Evolutionary conservation across 2,329 filamentous ascomycete species (phyloP).

Genomic region (Fusarium protoensiforme): DNA sequence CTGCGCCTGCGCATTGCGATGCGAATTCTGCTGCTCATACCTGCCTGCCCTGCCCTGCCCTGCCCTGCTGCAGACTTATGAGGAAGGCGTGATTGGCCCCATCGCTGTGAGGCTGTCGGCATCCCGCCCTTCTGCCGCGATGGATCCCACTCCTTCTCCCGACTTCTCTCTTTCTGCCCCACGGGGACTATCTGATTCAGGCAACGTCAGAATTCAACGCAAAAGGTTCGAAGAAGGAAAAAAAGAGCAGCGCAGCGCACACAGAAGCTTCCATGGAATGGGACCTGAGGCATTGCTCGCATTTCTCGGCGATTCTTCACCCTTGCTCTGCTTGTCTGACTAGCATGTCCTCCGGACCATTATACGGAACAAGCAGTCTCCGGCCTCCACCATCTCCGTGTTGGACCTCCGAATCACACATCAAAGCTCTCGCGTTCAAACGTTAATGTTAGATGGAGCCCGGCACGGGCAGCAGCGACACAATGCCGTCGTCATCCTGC

Average conservation of each 20-base stretch:
- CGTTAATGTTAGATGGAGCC: constrained; percentile 13
- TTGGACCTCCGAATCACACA: constrained; percentile 4
- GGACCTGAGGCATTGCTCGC: constrained; percentile 11
- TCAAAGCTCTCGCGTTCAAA: neutral
- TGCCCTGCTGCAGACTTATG: neutral
- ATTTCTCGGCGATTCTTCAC: constrained; percentile 21
- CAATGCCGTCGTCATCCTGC: constrained; percentile 8
- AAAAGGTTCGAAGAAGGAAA: neutral
- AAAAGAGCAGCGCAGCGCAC: neutral
- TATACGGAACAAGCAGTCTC: constrained; percentile 13
- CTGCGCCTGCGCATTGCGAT: neutral
- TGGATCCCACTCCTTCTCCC: neutral
- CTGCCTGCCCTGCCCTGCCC: neutral
- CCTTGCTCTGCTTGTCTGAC: constrained; percentile 25
- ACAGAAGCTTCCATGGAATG: constrained; percentile 14
- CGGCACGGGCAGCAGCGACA: constrained; percentile 7
- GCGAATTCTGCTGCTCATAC: neutral
- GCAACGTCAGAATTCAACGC: constrained; percentile 8
- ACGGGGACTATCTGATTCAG: constrained; percentile 21
- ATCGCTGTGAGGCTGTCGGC: neutral
- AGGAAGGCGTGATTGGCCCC: neutral
- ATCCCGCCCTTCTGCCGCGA: neutral
- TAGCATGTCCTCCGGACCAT: constrained; percentile 28
- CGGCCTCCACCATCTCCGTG: constrained; percentile 20
- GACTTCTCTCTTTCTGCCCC: constrained; percentile 11